Conservation (phyloP, 495 filamentous ascomycete genomes). For the Parmelia sp. region DNA sequence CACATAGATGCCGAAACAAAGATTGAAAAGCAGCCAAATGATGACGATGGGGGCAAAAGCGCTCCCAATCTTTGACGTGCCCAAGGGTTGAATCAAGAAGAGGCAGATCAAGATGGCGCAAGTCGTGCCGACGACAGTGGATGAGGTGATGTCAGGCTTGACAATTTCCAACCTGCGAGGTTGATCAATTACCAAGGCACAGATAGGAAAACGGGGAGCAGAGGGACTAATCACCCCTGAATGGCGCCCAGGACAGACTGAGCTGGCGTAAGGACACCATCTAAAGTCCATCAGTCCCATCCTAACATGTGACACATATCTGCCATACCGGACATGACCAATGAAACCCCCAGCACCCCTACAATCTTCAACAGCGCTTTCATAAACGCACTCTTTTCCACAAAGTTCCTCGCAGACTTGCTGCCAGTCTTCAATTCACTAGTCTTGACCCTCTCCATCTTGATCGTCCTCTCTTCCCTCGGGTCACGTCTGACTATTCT, state of each 20-base stretch:
- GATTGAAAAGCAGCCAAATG: conserved; percentile 65
- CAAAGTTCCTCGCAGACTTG: conserved; percentile 44
- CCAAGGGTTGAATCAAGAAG: conserved; percentile 65
- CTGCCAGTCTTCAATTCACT: conserved; percentile 48
- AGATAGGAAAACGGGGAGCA: neutral
- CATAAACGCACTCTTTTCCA: conserved; percentile 52
- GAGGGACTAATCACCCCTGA: conserved; percentile 43
- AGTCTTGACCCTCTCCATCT: conserved; percentile 55
- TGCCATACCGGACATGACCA: conserved; percentile 51
- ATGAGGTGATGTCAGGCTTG: conserved; percentile 34
- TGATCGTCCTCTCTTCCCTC: conserved; percentile 47
- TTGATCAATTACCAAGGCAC: neutral
- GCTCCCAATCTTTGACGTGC: conserved; percentile 56
- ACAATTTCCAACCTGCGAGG: conserved; percentile 43
- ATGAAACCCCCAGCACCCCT: conserved; percentile 63
- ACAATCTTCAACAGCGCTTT: conserved; percentile 54
- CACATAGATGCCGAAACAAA: conserved; percentile 60
- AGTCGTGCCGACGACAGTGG: conserved; percentile 57
- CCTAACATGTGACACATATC: neutral
- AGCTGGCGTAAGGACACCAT: conserved; percentile 64
- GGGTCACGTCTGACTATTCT: conserved; percentile 53
- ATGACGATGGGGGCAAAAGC: conserved; percentile 68
- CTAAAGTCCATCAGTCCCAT: conserved; percentile 27
- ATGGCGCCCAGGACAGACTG: conserved; percentile 65
- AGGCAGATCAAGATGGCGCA: conserved; percentile 64